phyloP scores from a whole-genome alignment of 805 yeast species.

The Lipomyces sp. region DNA sequence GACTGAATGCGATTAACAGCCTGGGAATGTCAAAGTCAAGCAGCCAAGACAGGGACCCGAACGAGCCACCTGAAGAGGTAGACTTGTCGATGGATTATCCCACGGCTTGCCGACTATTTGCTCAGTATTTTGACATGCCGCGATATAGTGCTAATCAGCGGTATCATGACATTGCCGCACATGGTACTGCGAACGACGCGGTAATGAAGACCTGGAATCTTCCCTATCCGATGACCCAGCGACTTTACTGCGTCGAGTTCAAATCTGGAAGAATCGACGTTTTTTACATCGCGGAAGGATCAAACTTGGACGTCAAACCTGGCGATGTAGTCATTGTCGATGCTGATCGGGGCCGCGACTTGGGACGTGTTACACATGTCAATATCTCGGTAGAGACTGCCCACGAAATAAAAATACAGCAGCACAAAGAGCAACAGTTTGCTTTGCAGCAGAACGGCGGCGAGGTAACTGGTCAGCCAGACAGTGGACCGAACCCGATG shows the following conservation, averaged over 20 bases:
- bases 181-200: not conserved
- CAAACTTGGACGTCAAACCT: constrained; percentile 48
- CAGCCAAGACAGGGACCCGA: not conserved
- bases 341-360: constrained; percentile 80
- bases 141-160: constrained; percentile 1
- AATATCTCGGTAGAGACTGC: constrained; percentile 70
- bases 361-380: constrained; percentile 67
- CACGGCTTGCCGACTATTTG: not conserved
- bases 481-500: constrained; percentile 16
- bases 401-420: constrained; percentile 64
- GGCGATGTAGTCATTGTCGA: constrained; percentile 81
- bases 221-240: constrained; percentile 22
- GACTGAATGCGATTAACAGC: not conserved
- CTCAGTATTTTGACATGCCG: constrained; percentile 2
- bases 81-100: constrained; percentile 1
- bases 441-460: constrained; percentile 55
- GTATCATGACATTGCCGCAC: not conserved
- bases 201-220: not conserved
- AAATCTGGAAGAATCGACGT: constrained; percentile 82
- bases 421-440: constrained; percentile 72
- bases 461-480: constrained; percentile 33
- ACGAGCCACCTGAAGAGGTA: constrained; percentile 1
- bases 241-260: constrained; percentile 69
- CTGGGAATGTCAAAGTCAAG: not conserved
- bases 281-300: constrained; percentile 59